Percentiles rank a stretch among this genome's conserved stretches.
phyloP scores from a whole-genome alignment of 1,284 basidiomycete species.

The Athelia sp. region DNA sequence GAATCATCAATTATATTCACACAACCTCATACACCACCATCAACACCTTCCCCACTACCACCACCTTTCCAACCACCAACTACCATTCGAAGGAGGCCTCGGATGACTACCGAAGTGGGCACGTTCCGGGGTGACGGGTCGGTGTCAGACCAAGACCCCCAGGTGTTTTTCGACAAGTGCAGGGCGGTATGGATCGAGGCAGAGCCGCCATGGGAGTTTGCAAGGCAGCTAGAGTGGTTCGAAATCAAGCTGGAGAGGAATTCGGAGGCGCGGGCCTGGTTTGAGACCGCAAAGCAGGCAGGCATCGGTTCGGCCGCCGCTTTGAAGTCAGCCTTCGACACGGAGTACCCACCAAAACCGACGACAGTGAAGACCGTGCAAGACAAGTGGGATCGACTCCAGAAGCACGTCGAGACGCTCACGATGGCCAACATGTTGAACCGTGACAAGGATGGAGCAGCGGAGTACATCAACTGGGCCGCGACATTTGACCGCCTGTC shows the following conservation, averaged over 20 bases:
- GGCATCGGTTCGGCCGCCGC: not conserved
- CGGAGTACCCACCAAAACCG: not conserved
- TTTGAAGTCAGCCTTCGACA: not conserved
- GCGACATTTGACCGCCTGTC: not conserved
- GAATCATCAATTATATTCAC: too few species aligned
- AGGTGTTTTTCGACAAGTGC: too few species aligned
- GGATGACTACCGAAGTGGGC: too few species aligned
- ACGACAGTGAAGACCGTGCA: not conserved
- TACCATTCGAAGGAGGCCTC: too few species aligned
- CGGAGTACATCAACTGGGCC: not conserved
- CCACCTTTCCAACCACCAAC: too few species aligned
- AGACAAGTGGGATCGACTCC: not conserved
- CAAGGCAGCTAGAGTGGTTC: not conserved
- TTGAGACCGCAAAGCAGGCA: not conserved
- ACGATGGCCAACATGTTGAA: not conserved
- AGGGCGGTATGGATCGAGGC: too few species aligned
- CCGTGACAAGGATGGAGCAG: not conserved
- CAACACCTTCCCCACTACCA: too few species aligned
- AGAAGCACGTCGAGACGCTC: not conserved
- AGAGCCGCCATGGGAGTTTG: not conserved
- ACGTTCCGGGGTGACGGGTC: too few species aligned
- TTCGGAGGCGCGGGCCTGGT: not conserved
- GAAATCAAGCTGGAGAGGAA: not conserved
- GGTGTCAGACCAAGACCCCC: too few species aligned
- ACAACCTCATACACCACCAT: too few species aligned